These are phyloP conservation scores for Terfezia boudieri DNA, from an alignment of 495 filamentous ascomycete genomes.

Conservation along the genomic window DNA sequence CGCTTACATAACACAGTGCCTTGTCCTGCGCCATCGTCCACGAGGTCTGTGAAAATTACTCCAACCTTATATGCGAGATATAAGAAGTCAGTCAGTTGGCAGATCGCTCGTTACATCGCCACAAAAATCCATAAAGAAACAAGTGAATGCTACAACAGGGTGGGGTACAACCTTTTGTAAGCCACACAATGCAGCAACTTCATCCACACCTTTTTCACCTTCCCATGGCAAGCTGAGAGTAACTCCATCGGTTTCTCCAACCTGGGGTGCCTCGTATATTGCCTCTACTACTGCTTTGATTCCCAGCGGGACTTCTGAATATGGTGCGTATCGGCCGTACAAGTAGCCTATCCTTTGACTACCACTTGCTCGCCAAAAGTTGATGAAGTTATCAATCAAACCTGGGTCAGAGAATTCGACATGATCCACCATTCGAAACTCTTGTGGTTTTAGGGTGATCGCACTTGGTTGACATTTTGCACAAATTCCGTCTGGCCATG, in stretches of 20 bases:
- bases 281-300: conserved; percentile 94
- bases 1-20: conserved; percentile 83
- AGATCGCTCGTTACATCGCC: not conserved
- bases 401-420: conserved; percentile 76
- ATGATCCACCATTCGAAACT: conserved; percentile 96
- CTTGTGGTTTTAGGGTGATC: conserved; percentile 82
- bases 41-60: conserved; percentile 84
- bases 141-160: no score
- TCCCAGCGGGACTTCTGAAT: conserved; percentile 75
- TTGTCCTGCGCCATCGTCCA: conserved; percentile 58
- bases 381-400: conserved; percentile 65
- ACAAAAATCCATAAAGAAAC: no score
- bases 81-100: not conserved
- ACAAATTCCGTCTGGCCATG: conserved; percentile 95
- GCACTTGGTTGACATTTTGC: conserved; percentile 96
- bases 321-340: conserved; percentile 79
- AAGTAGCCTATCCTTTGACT: conserved; percentile 71
- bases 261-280: conserved; percentile 89
- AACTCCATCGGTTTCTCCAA: conserved; percentile 75
- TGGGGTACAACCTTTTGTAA: conserved; percentile 33
- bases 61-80: conserved; percentile 31
- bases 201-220: conserved; percentile 61
- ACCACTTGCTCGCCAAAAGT: conserved; percentile 70
- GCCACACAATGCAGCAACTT: conserved; percentile 64
- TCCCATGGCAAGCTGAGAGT: conserved; percentile 63